Evolutionary conservation across 345 rosid species (phyloP), one percentile per base, ranked within the genome.

Genomic region (Boechera stricta): DNA sequence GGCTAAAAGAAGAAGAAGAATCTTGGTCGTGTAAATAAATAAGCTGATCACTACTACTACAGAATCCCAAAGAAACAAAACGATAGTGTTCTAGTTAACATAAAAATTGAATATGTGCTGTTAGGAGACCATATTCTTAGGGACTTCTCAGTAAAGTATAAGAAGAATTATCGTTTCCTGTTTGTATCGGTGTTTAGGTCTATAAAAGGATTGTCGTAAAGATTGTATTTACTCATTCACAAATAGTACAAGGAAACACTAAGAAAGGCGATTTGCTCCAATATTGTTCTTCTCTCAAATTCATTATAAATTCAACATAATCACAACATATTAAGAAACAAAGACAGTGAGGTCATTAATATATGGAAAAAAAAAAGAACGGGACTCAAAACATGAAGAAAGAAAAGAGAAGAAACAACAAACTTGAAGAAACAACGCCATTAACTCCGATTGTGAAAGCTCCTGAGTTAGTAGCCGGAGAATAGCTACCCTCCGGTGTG

Each of bases 401-500:
- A 41, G 21, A 52, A 28, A 41, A 61, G 47, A 69, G 54, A 52
- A 52, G 55, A 41, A 66, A 10, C 52, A 60, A 32, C 5, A 39
- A 39, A 74, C 28, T 64, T 0, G 64, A 76, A 31, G 63, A 76
- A 36, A 68, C 38, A 3, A 67, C 3, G 10, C 63, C 13, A 24
- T 32, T 21, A 38, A 39, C 69, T 29, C 45, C 47, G 6, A 68
- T 13, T 2, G 62, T 0, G 4, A 75, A 49, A 49, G 36, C 69
- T 48, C 63, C 48, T 1, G 79, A 76, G 38, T 39, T 59, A 9
- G 33, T 21, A 6, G 77, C 69, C 1, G 86, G 66, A 61, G 56
- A 76, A 67, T 7, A 92, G 78, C 86, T 83, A 78, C 97, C 98
- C 9, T 79, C 90, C 1, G 91, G 69, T 18, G 94, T 80, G 66